A percentile compares a stretch with the other conserved stretches of the same genome.
phyloP scores from a whole-genome alignment of 495 filamentous ascomycete genomes.

The Aspergillus ostianus region DNA sequence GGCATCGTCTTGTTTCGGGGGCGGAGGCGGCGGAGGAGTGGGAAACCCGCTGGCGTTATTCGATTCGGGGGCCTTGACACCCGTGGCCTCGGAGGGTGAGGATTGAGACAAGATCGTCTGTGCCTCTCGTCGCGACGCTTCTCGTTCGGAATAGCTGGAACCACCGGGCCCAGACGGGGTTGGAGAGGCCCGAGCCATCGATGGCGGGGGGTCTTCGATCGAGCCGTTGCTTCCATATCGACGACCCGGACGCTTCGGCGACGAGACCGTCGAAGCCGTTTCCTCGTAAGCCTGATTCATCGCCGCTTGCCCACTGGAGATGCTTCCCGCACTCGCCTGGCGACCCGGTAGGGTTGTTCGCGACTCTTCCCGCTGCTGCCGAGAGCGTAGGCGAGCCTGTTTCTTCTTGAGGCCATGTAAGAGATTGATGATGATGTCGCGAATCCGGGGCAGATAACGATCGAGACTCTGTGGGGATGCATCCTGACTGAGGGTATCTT shows the following conservation, averaged over 20 bases:
- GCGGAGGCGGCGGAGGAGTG: conserved; percentile 71
- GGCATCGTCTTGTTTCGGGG: conserved; percentile 84
- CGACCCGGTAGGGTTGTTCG: conserved; percentile 47
- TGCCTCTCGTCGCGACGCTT: conserved; percentile 49
- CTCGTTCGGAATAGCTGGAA: conserved; percentile 38
- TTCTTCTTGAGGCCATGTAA: conserved; percentile 95
- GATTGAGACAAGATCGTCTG: conserved; percentile 53
- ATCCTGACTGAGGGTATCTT: conserved; percentile 95
- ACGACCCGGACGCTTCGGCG: conserved; percentile 41
- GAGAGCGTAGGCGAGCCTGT: conserved; percentile 84
- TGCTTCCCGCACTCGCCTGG: conserved; percentile 66
- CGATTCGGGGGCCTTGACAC: conserved; percentile 39
- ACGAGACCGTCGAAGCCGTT: conserved; percentile 36
- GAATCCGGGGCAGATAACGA: conserved; percentile 84
- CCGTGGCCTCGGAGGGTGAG: conserved; percentile 53
- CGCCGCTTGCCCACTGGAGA: conserved; percentile 56
- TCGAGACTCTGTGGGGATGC: conserved; percentile 90
- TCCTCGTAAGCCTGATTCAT: conserved; percentile 69
- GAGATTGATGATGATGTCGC: conserved; percentile 97
- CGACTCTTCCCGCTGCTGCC: conserved; percentile 65
- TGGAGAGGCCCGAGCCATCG: conserved; percentile 48
- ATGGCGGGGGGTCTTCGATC: conserved; percentile 41
- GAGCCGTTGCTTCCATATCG: conserved; percentile 52
- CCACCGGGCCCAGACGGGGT: conserved; percentile 26
- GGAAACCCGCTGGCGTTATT: conserved; percentile 38